Conservation (phyloP, 2,329 filamentous ascomycete genomes). For the Macrophomina tecta region DNA sequence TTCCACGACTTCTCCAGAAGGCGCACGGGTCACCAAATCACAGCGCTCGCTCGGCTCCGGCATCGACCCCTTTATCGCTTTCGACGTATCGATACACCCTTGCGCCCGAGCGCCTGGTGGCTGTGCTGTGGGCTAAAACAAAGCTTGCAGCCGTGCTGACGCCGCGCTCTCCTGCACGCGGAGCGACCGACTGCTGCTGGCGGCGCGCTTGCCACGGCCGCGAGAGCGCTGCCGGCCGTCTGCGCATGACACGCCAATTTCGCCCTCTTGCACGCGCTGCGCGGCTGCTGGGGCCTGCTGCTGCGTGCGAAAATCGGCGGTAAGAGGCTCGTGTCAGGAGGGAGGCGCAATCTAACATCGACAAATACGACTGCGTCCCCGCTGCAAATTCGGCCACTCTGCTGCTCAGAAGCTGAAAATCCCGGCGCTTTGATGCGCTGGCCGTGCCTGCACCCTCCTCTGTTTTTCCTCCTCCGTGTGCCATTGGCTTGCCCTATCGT, state of each 20-base stretch:
- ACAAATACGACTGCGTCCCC: conserved; percentile 10
- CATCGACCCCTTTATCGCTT: neutral
- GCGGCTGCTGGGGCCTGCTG: conserved; percentile 2
- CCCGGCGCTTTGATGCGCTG: conserved; percentile 13
- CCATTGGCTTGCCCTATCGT: conserved; percentile 22
- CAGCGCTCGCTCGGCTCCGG: neutral
- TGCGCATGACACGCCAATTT: neutral
- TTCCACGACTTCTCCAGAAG: conserved; percentile 9
- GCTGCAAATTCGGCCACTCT: conserved; percentile 13
- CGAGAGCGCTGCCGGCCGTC: neutral
- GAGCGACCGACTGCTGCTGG: neutral
- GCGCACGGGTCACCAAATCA: conserved; percentile 1
- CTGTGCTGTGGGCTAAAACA: neutral
- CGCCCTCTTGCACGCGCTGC: conserved; percentile 5
- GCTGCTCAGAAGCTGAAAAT: conserved; percentile 8
- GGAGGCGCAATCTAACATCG: conserved; percentile 20
- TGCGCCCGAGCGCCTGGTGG: neutral
- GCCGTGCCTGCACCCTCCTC: neutral
- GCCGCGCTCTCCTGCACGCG: neutral
- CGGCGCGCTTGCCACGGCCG: neutral
- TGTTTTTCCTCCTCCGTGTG: neutral
- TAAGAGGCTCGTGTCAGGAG: conserved; percentile 10
- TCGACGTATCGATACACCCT: neutral
- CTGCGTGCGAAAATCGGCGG: conserved; percentile 16
- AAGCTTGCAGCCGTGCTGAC: neutral